phyloP scores from a whole-genome alignment of 208 protist genomes.

The Trypanosoma theileri region DNA sequence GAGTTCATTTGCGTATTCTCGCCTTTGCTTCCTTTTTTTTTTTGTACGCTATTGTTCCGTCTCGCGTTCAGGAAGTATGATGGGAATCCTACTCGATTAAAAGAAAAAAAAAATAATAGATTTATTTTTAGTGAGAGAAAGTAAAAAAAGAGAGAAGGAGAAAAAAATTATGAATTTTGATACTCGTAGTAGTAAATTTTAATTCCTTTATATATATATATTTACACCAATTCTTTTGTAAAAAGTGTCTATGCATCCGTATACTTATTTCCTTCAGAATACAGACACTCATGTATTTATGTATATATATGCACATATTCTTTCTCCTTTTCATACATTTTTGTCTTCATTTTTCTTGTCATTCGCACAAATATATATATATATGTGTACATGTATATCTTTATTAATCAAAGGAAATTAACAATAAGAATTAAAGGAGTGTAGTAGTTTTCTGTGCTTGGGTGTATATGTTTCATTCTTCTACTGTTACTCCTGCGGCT shows the following conservation, averaged over 20 bases:
- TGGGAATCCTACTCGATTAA: background rate
- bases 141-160: background rate
- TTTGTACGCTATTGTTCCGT: background rate
- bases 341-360: slow-evolving; percentile 17
- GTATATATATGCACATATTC: background rate
- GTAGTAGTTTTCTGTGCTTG: background rate
- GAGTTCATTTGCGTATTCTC: background rate
- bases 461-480: slow-evolving; percentile 76
- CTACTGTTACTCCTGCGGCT: slow-evolving; percentile 47
- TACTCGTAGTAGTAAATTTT: no score
- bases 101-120: background rate
- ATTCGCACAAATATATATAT: background rate
- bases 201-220: no score
- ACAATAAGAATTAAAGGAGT: background rate
- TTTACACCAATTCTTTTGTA: no score
- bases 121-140: background rate
- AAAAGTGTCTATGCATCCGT: no score
- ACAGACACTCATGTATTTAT: background rate
- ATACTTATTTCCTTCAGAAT: no score
- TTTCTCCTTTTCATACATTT: slow-evolving; percentile 3
- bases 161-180: no score
- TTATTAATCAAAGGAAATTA: background rate
- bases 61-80: background rate
- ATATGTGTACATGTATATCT: background rate
- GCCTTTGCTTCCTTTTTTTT: no score